These are phyloP conservation scores for Zychaea mexicana DNA, from an alignment of 371 early-diverging fungal species.

Conservation along the genomic window DNA sequence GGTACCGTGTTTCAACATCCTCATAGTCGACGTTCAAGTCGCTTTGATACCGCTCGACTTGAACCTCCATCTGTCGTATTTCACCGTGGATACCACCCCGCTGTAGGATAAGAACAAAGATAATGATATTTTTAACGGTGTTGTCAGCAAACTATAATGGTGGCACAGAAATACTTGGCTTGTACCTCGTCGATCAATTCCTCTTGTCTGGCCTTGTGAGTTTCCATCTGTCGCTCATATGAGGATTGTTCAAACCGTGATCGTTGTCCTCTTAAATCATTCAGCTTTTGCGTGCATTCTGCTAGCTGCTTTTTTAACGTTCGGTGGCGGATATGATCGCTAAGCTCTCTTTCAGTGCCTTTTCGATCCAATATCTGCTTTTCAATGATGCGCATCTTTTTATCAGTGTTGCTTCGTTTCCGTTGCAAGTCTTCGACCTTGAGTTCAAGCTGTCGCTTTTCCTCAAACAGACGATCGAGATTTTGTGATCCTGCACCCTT, in stretches of 20 bases:
- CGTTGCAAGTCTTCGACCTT: constrained; percentile 12
- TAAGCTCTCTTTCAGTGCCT: constrained; percentile 60
- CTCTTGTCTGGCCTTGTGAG: constrained; percentile 47
- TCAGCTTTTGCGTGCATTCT: constrained; percentile 36
- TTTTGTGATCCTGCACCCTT: constrained; percentile 8
- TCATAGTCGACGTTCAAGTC: constrained; percentile 81
- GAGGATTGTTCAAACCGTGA: constrained; percentile 20
- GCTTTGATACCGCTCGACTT: constrained; percentile 52
- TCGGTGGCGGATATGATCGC: constrained; percentile 69
- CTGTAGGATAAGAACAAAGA: too few relatives aligned
- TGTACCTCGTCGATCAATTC: constrained; percentile 56
- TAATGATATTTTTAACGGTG: too few relatives aligned
- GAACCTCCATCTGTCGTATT: constrained; percentile 81
- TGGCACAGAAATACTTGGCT: neutral
- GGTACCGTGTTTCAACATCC: constrained; percentile 73
- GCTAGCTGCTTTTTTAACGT: constrained; percentile 37
- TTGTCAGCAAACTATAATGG: too few relatives aligned
- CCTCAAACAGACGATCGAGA: constrained; percentile 14
- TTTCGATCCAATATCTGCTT: constrained; percentile 49
- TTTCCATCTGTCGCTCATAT: constrained; percentile 35
- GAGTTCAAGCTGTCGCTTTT: constrained; percentile 28
- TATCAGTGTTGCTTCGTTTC: constrained; percentile 13
- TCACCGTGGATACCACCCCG: constrained; percentile 83
- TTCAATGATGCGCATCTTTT: constrained; percentile 42
- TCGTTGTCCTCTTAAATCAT: constrained; percentile 29